These are phyloP conservation scores for Phialocephala sp. DNA, from an alignment of 2,329 filamentous ascomycete genomes.

Conservation along the genomic window DNA sequence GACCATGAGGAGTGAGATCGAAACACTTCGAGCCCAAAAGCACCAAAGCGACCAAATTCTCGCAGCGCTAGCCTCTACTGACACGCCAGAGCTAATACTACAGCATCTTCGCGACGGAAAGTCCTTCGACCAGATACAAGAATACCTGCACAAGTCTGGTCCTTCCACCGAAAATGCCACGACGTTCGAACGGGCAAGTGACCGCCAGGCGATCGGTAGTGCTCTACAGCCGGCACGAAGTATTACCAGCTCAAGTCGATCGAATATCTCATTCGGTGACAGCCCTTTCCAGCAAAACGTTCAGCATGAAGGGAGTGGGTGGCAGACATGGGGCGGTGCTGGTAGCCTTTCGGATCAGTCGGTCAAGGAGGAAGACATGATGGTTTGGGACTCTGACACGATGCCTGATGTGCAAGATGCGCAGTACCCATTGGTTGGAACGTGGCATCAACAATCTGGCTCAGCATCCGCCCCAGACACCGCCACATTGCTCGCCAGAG, in stretches of 20 bases:
- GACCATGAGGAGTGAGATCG: constrained; percentile 63
- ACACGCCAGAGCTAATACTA: constrained; percentile 54
- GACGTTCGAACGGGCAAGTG: constrained; percentile 46
- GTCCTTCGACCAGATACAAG: constrained; percentile 59
- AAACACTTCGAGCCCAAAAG: constrained; percentile 59
- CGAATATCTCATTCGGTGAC: constrained; percentile 49
- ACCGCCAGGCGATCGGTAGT: constrained; percentile 33
- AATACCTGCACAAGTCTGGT: constrained; percentile 53
- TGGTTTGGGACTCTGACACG: constrained; percentile 41
- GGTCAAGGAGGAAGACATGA: constrained; percentile 31
- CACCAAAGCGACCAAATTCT: constrained; percentile 61
- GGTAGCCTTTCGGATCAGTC: neutral
- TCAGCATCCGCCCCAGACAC: constrained; percentile 23
- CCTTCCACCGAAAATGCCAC: constrained; percentile 38
- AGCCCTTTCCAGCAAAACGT: constrained; percentile 27
- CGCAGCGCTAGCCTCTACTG: constrained; percentile 50
- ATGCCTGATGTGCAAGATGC: constrained; percentile 44
- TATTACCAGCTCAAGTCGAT: constrained; percentile 53
- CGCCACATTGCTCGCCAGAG: constrained; percentile 48
- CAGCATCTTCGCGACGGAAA: constrained; percentile 59
- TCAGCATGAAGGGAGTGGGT: constrained; percentile 14
- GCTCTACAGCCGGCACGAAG: constrained; percentile 46
- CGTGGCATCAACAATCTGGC: constrained; percentile 28
- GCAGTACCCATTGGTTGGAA: constrained; percentile 55
- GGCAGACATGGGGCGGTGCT: constrained; percentile 24